These are phyloP conservation scores for Dryadomyces sulphureus DNA, from an alignment of 2,329 filamentous ascomycete species.

Conservation along the genomic window DNA sequence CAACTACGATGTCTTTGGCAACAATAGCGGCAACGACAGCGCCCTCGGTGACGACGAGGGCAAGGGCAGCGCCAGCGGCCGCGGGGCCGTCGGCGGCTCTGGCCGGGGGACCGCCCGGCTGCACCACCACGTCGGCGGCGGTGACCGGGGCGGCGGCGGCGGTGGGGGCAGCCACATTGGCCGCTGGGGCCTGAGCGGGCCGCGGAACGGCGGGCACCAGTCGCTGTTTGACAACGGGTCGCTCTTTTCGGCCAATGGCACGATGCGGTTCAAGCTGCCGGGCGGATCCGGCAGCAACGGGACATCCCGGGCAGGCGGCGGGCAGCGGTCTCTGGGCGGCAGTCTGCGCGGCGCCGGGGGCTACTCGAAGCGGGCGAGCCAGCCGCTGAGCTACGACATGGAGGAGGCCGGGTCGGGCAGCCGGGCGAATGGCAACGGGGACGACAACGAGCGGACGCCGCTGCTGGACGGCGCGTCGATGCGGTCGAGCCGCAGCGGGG, in stretches of 20 bases:
- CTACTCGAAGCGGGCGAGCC: constrained; percentile 15
- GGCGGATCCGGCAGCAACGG: constrained; percentile 20
- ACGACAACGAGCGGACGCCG: constrained; percentile 76
- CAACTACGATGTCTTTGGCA: constrained; percentile 62
- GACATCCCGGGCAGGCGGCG: constrained; percentile 31
- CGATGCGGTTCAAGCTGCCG: constrained; percentile 43
- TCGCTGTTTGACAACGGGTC: constrained; percentile 66
- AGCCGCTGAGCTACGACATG: constrained; percentile 57
- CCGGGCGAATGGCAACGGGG: constrained; percentile 57
- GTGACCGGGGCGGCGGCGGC: too few relatives aligned
- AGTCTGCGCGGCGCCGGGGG: constrained; percentile 20
- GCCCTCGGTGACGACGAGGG: constrained; percentile 52
- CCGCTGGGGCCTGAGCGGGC: constrained; percentile 56
- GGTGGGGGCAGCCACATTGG: constrained; percentile 30
- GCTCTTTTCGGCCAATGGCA: constrained; percentile 51
- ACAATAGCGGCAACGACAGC: constrained; percentile 37
- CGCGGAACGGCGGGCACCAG: constrained; percentile 34
- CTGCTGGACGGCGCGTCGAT: constrained; percentile 42
- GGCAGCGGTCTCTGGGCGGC: constrained; percentile 57
- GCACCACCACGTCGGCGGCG: constrained; percentile 47
- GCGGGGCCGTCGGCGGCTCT: constrained; percentile 46
- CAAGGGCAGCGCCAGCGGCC: constrained; percentile 34
- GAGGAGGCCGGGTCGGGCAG: constrained; percentile 54
- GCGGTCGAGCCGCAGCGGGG: constrained; percentile 40
- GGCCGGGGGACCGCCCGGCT: constrained; percentile 55